Evolutionary conservation across 2,329 filamentous ascomycete species (phyloP).

Genomic region (Alternaria rosae): DNA sequence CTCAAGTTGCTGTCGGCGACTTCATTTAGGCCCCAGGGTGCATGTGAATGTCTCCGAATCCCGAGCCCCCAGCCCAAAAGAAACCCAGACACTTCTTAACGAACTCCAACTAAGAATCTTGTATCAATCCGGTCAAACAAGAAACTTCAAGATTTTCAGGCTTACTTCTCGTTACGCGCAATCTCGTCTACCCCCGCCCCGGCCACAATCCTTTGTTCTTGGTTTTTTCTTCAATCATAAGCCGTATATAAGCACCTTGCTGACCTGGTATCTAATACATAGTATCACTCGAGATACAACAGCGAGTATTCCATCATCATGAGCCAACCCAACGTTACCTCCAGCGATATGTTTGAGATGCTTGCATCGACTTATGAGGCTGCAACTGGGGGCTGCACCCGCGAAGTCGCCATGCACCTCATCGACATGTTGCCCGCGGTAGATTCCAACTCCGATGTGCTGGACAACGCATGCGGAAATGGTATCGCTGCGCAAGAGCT

Average conservation of each 20-base stretch:
- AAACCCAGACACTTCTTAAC: background rate
- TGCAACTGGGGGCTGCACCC: constrained; percentile 24
- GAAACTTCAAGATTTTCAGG: background rate
- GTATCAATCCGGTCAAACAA: background rate
- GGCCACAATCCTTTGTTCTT: constrained; percentile 3
- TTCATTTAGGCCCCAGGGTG: background rate
- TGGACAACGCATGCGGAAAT: constrained; percentile 38
- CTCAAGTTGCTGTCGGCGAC: background rate
- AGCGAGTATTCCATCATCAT: background rate
- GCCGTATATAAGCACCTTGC: background rate
- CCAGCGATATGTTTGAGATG: background rate
- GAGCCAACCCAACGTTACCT: background rate
- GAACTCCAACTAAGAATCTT: accelerated
- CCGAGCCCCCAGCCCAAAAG: background rate
- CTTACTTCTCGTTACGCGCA: background rate
- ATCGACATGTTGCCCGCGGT: constrained; percentile 20
- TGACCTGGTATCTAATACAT: background rate
- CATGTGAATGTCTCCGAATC: background rate
- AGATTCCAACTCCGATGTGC: constrained; percentile 19
- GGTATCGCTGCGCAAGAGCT: constrained; percentile 32
- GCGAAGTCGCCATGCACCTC: constrained; percentile 23
- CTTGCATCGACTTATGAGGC: constrained; percentile 20
- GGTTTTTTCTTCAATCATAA: background rate
- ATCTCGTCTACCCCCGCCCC: background rate
- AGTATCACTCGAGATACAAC: background rate